phyloP scores from a whole-genome alignment of 2,329 filamentous ascomycete genomes.

The Cucurbitaria berberidis region DNA sequence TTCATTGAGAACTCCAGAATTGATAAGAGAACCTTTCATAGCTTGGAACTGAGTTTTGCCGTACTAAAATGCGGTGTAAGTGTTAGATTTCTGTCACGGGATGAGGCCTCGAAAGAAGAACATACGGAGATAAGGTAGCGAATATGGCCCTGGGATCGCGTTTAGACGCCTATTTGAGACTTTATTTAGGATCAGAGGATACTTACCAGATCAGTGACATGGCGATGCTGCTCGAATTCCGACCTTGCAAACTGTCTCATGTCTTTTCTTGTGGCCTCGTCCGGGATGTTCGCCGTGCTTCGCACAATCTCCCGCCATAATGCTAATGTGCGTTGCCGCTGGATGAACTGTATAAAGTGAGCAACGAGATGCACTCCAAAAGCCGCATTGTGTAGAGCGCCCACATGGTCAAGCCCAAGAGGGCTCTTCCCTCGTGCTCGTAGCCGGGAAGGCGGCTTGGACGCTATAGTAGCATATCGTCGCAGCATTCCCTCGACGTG shows the following conservation, averaged over 20 bases:
- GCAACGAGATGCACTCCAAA: neutral
- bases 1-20: slow-evolving; percentile 39
- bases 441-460: slow-evolving; percentile 37
- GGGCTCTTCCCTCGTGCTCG: slow-evolving; percentile 40
- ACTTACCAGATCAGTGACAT: slow-evolving; percentile 56
- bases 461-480: slow-evolving; percentile 43
- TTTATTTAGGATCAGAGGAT: neutral
- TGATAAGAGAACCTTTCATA: slow-evolving; percentile 51
- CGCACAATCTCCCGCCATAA: slow-evolving; percentile 58
- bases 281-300: slow-evolving; percentile 45
- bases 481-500: slow-evolving; percentile 34
- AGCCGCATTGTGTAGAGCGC: neutral
- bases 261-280: slow-evolving; percentile 44
- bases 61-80: slow-evolving; percentile 33
- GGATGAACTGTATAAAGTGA: slow-evolving; percentile 54
- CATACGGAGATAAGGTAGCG: slow-evolving; percentile 56
- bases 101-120: slow-evolving; percentile 9
- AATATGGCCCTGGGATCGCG: slow-evolving; percentile 50
- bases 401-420: slow-evolving; percentile 43
- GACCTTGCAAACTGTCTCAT: slow-evolving; percentile 56
- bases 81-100: neutral
- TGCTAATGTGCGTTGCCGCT: slow-evolving; percentile 54
- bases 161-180: slow-evolving; percentile 7
- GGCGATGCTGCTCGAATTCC: slow-evolving; percentile 56
- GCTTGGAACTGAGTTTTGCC: slow-evolving; percentile 59